Conservation (phyloP, 345 rosid genomes). For the Angophora floribunda region DNA sequence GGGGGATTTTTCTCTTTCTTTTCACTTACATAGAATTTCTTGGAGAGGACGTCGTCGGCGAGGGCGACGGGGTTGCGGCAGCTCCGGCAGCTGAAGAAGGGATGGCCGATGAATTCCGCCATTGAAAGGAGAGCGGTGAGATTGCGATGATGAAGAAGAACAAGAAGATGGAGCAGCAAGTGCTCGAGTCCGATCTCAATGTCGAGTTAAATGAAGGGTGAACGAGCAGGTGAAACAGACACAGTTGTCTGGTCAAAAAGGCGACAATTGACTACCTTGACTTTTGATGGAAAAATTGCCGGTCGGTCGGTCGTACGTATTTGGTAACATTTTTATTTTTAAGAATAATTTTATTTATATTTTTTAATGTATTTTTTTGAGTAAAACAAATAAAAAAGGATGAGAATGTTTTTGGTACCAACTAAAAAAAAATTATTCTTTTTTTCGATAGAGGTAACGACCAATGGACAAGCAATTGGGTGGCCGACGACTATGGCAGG, state of each 20-base stretch:
- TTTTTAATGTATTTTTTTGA: no score
- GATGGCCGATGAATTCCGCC: conserved; percentile 65
- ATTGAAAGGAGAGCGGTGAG: conserved; percentile 3
- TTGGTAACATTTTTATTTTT: no score
- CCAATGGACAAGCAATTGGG: no score
- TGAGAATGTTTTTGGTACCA: no score
- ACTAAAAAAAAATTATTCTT: no score
- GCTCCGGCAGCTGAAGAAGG: conserved; percentile 72
- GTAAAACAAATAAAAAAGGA: no score
- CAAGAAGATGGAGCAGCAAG: neutral
- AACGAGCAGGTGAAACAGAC: neutral
- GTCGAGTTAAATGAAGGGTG: neutral
- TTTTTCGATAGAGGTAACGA: no score
- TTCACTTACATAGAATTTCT: conserved; percentile 40
- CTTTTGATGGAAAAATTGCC: neutral
- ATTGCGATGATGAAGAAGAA: neutral
- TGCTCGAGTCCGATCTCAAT: neutral
- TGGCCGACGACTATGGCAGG: no score
- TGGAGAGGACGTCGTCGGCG: conserved; percentile 82
- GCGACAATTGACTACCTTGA: neutral
- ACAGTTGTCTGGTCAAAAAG: neutral
- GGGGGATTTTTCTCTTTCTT: neutral
- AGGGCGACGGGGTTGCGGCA: conserved; percentile 73
- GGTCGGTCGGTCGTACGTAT: neutral
- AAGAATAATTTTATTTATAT: no score